These are phyloP conservation scores for Candida tropicalis DNA, from an alignment of 1,139 yeast genomes.

Conservation along the genomic window DNA sequence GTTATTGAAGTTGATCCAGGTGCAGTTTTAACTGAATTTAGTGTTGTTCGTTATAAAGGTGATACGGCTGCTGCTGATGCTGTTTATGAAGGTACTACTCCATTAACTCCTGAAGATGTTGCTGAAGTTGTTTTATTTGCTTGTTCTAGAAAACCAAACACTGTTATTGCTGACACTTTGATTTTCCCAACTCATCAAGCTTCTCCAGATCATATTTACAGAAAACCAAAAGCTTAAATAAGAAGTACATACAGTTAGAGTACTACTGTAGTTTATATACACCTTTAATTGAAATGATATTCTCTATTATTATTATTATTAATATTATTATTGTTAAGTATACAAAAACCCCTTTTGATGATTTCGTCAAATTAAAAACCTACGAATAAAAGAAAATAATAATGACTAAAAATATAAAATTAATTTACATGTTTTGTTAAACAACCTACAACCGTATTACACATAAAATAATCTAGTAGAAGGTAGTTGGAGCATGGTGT, in stretches of 20 bases:
- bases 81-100: slow-evolving; percentile 49
- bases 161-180: slow-evolving; percentile 54
- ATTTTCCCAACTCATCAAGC: slow-evolving; percentile 55
- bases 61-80: slow-evolving; percentile 43
- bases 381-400: background rate
- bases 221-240: slow-evolving; percentile 17
- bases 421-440: slow-evolving; percentile 2
- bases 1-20: slow-evolving; percentile 55
- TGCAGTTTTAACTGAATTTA: slow-evolving; percentile 54
- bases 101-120: slow-evolving; percentile 50
- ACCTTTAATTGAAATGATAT: no score
- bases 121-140: slow-evolving; percentile 54
- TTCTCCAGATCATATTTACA: slow-evolving; percentile 59
- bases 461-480: slow-evolving; percentile 59
- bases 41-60: slow-evolving; percentile 49
- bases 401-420: background rate
- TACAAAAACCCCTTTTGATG: background rate
- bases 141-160: slow-evolving; percentile 49
- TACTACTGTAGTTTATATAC: no score
- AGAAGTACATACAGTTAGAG: background rate
- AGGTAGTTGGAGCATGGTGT: slow-evolving; percentile 95
- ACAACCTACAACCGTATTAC: background rate
- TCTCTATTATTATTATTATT: no score
- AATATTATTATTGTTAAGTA: background rate
- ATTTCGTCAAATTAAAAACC: background rate